These are phyloP conservation scores for Teunomyces panamensis DNA, from an alignment of 805 yeast species.

Conservation along the genomic window DNA sequence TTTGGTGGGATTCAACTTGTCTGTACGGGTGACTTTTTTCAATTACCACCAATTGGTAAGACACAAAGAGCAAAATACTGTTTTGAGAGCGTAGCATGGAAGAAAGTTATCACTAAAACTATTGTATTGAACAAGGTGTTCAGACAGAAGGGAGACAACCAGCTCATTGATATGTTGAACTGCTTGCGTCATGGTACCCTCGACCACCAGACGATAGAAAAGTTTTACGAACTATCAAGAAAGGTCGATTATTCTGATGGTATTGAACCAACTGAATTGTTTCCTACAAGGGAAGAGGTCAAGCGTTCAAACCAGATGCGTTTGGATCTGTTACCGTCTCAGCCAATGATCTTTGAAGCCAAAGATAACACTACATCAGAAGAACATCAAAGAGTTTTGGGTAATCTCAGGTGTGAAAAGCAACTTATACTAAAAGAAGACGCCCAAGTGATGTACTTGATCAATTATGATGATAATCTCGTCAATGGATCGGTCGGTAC, in stretches of 20 bases:
- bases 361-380: conserved; percentile 26
- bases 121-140: conserved; percentile 76
- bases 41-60: conserved; percentile 81
- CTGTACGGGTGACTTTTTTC: conserved; percentile 93
- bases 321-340: conserved; percentile 44
- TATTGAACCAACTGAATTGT: conserved; percentile 84
- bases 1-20: conserved; percentile 94
- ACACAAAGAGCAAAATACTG: conserved; percentile 50
- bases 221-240: conserved; percentile 57
- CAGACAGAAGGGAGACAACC: conserved; percentile 80
- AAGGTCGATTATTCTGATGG: conserved; percentile 64
- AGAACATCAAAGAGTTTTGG: conserved; percentile 35
- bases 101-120: conserved; percentile 56
- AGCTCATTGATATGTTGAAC: conserved; percentile 75
- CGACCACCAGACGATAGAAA: conserved; percentile 42
- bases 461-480: conserved; percentile 66
- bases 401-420: conserved; percentile 71
- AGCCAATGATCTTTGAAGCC: conserved; percentile 40
- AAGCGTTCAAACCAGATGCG: conserved; percentile 61
- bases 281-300: conserved; percentile 84
- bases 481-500: conserved; percentile 93
- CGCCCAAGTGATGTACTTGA: conserved; percentile 93
- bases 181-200: conserved; percentile 73
- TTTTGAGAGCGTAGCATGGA: conserved; percentile 77
- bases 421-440: conserved; percentile 66